Percentiles rank a stretch among this genome's conserved stretches.
Evolutionary conservation across 2,329 filamentous ascomycete species (phyloP).

Genomic region (Botrytis aclada): DNA sequence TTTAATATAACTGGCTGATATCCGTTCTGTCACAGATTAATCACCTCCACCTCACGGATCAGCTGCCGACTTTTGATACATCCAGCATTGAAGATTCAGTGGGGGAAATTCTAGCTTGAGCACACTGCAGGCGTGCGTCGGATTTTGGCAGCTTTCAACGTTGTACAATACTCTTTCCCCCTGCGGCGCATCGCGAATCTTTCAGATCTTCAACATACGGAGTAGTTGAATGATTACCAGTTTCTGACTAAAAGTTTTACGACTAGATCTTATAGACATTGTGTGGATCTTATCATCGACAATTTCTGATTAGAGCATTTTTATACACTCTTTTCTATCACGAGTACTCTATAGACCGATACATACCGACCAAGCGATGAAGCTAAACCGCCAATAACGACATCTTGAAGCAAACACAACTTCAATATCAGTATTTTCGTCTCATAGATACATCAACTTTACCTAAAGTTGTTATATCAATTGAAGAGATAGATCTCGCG

Average conservation of each 20-base stretch:
- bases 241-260: neutral
- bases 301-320: neutral
- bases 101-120: conserved; percentile 28
- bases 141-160: conserved; percentile 34
- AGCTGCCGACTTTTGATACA: conserved; percentile 35
- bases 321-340: neutral
- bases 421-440: neutral
- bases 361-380: conserved; percentile 14
- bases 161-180: conserved; percentile 30
- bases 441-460: neutral
- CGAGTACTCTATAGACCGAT: conserved; percentile 1
- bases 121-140: conserved; percentile 33
- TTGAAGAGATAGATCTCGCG: conserved; percentile 25
- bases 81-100: conserved; percentile 27
- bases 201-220: conserved; percentile 15
- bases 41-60: conserved; percentile 32
- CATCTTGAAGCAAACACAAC: neutral
- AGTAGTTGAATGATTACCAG: neutral
- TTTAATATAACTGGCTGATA: conserved; percentile 32
- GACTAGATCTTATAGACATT: conserved; percentile 3
- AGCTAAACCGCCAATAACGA: conserved; percentile 7
- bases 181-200: conserved; percentile 31
- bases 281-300: neutral
- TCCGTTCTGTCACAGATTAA: conserved; percentile 33
- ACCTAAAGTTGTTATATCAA: conserved; percentile 12